Base-by-base conservation (phyloP, 306 rosid species). In the Abrus pulchellus region DNA sequence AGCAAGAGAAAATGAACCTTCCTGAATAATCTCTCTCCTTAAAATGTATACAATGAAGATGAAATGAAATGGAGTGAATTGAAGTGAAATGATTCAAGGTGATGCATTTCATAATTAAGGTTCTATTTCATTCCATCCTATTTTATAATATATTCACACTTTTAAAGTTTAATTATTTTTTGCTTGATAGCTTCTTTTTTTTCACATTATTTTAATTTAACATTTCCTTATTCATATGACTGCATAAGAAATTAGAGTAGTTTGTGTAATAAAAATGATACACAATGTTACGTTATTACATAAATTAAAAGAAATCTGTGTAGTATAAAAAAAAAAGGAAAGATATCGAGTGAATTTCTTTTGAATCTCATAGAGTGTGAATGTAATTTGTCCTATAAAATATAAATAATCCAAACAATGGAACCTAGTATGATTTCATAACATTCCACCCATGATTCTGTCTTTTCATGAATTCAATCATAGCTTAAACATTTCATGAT, bases 1-100 rank as follows among this genome's bases (percentile, higher is more conserved):
- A 70, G 20, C 47, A 30, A 59, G 53, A 49, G n/a, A 74, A 64
- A 53, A 11, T 62, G 9, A 65, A 5, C 8, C 28, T 47, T 71
- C 64, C 13, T 54, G 62, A 50, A 30, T 49, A 68, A 34, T n/a
- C 12, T 50, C 34, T 81, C 30, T 47, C 55, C 48, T 74, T 63
- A 2, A 20, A 20, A 20, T 20, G 20, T 20, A 20, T 20, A 20
- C 20, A 20, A 20, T 20, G 20, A 20, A 20, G 29, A 61, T 60
- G 44, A 27, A 61, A 33, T 33, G 27, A 34, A 32, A 32, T 5
- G 43, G 27, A 20, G 5, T 1, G 7, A 5, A 29, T 3, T 3
- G 4, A 1, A 57, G 13, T 57, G 36, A 6, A 0, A 27, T 57
- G 64, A n/a, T 28, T 8, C 38, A 57, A 57, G 7, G 38, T 29